Conservation (phyloP, 768 basidiomycete genomes). For the Tulasnella sp. region DNA sequence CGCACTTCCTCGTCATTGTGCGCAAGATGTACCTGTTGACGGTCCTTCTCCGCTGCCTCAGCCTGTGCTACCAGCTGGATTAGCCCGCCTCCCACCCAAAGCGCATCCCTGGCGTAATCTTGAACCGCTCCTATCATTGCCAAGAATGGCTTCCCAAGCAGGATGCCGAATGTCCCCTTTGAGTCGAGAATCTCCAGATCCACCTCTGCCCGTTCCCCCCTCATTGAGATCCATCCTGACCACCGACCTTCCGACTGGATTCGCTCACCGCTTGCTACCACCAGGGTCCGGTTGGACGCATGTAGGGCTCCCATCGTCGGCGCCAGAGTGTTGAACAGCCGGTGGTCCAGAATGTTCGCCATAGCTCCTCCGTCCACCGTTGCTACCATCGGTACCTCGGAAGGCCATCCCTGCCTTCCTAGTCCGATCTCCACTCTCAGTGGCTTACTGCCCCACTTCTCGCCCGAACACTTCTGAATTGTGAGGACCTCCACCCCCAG, state of each 20-base stretch:
- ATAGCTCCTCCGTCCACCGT: conserved; percentile 7
- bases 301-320: background rate
- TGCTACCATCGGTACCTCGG: background rate
- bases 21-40: background rate
- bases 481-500: background rate
- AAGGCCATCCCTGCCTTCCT: background rate
- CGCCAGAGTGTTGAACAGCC: background rate
- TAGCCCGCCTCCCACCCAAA: background rate
- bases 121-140: background rate
- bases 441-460: background rate
- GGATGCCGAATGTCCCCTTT: background rate
- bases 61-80: background rate
- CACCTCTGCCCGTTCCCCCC: background rate
- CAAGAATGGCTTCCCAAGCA: conserved; percentile 11
- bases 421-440: background rate
- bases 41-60: background rate
- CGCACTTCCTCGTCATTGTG: background rate
- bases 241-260: background rate
- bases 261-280: background rate
- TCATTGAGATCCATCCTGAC: background rate
- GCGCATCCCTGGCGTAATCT: conserved; percentile 4
- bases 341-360: conserved; percentile 1
- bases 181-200: background rate
- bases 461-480: background rate
- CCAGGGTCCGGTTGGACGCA: background rate